Base-by-base conservation (phyloP, 768 basidiomycete genomes). In the Mycena chlorophos region DNA sequence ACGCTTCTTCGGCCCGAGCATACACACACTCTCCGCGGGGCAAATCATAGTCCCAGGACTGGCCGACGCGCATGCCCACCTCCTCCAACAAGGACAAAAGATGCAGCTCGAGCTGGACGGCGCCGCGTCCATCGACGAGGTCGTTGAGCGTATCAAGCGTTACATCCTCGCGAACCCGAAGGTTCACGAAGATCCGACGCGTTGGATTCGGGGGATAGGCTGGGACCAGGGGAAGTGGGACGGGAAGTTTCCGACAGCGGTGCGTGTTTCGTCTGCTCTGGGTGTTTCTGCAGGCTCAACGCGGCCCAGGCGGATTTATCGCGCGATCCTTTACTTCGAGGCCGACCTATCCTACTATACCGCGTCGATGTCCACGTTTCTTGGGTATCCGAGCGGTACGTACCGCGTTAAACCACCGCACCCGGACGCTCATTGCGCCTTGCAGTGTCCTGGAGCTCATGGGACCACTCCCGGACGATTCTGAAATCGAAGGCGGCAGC, bases 141-240 rank as follows among this genome's bases (percentile, higher is more conserved):
- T 91, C 12, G 68, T 91, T 14, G 74, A 79, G 3, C 75, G 78
- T 1, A 71, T 94, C 29, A 84, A 84, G 53, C 60, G 69, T 1
- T 86, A 87, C 58, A 79, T 93, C 52, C 64, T 73, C 3, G 68
- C 76, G 1, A 81, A 84, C 50, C 83, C 88, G 0, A 83, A 84
- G 34, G 67, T 87, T 5, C 66, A 73, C 1, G 66, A 77, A 3
- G 79, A 89, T 63, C 74, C 71, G 2, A 72, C 77, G 3, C 72
- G 65, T 4, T 97, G 92, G 91, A 82, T 97, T 38, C 75, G 86
- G 62, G 94, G 93, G 12, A 82, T 88, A 75, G 95, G 95, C 4
- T 98, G 95, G 94, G 91, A 98, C 65, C 94, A 98, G 70, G 96
- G 89, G 1, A 78, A 80, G 54, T 92, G 89, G 89, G 60, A 74